phyloP scores from a whole-genome alignment of 2,329 filamentous ascomycete genomes.

The Alternaria tenuissima region DNA sequence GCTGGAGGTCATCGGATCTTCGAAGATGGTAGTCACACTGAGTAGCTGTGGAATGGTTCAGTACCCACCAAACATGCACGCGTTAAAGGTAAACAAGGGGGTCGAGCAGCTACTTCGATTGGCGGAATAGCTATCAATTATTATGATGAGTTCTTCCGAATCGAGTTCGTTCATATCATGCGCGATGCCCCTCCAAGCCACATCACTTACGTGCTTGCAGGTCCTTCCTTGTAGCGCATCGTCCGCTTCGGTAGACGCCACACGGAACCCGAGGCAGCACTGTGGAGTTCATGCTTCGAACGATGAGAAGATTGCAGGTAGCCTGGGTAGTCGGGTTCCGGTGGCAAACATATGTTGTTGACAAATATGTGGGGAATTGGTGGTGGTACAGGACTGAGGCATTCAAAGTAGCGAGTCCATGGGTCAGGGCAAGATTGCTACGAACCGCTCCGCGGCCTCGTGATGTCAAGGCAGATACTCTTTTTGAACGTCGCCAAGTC shows the following conservation, averaged over 20 bases:
- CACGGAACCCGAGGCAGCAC: slow-evolving; percentile 2
- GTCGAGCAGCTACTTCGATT: background rate
- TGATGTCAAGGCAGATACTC: background rate
- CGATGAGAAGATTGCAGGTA: slow-evolving; percentile 15
- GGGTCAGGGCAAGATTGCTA: slow-evolving; percentile 16
- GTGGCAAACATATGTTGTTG: slow-evolving; percentile 21
- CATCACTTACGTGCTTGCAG: slow-evolving; percentile 2
- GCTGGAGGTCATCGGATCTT: too few relatives aligned
- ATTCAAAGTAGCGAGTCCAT: slow-evolving; percentile 17
- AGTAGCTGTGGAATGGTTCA: background rate
- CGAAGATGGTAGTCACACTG: too few relatives aligned
- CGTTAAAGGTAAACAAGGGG: background rate
- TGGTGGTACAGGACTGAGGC: slow-evolving; percentile 26
- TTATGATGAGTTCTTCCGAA: background rate
- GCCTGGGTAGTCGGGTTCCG: slow-evolving; percentile 11
- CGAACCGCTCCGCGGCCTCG: slow-evolving; percentile 2
- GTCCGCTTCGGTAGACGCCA: slow-evolving; percentile 1
- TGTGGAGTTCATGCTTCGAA: slow-evolving; percentile 6
- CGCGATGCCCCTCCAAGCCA: background rate
- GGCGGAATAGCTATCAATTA: background rate
- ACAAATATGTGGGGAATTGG: slow-evolving; percentile 30
- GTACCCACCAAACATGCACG: background rate
- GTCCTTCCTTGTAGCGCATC: slow-evolving; percentile 16
- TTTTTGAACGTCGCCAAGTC: background rate
- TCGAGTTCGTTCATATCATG: background rate